Evolutionary conservation across 352 stramenopile species (phyloP).

Genomic region (Globisporangium yorkense): DNA sequence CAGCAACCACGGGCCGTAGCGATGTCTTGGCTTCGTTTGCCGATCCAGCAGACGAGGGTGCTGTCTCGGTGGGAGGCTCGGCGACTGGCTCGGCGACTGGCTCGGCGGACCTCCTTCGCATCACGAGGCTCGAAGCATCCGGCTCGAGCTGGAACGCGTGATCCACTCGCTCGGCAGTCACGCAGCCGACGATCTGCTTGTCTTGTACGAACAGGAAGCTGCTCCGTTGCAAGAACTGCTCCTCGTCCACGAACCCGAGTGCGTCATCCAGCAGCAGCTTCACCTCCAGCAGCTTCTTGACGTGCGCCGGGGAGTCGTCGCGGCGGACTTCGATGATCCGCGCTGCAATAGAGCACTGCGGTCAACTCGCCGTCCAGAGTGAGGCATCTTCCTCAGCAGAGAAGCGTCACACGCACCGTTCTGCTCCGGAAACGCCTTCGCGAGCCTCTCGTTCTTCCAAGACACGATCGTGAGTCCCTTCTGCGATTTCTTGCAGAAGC

Average conservation of each 20-base stretch:
- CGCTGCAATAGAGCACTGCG: constrained; percentile 9
- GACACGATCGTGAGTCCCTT: constrained; percentile 46
- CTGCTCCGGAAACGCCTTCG: constrained; percentile 36
- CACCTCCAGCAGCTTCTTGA: constrained; percentile 72
- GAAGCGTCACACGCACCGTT: constrained; percentile 12
- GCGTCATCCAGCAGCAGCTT: constrained; percentile 67
- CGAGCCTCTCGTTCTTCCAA: constrained; percentile 61
- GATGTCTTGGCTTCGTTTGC: background rate
- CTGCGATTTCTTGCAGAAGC: constrained; percentile 43
- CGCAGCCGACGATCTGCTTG: constrained; percentile 55
- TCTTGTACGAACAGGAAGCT: constrained; percentile 59
- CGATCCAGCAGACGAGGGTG: background rate
- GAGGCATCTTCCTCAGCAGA: too few species aligned
- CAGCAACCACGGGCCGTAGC: constrained; percentile 19
- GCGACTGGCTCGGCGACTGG: background rate
- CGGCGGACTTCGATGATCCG: constrained; percentile 61
- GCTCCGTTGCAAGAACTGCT: constrained; percentile 45
- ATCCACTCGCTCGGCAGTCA: constrained; percentile 48
- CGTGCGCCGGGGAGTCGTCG: constrained; percentile 40
- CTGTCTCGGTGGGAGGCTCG: background rate
- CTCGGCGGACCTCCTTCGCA: background rate
- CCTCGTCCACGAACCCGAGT: constrained; percentile 49
- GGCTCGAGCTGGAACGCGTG: constrained; percentile 33
- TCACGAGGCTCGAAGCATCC: constrained; percentile 4
- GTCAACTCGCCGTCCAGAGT: background rate